Base-by-base conservation (phyloP, 2,329 filamentous ascomycete species). In the Stenocarpella maydis region DNA sequence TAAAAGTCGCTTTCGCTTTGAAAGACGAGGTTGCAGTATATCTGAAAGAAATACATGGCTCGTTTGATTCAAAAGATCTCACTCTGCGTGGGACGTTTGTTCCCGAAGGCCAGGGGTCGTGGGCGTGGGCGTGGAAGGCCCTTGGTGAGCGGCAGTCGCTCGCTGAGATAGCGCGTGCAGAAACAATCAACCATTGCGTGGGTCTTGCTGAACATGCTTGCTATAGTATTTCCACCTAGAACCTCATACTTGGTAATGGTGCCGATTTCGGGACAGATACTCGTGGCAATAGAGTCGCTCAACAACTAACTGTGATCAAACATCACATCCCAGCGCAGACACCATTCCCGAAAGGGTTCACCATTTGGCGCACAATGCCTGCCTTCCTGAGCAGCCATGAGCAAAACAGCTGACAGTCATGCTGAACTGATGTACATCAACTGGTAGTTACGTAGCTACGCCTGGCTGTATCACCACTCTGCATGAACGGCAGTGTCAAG, bases 1-100 rank as follows among this genome's bases (percentile, higher is more conserved):
- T 28, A 19, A 8, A 47, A 31, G 6, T 67, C 41, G 21, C 8
- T 37, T 5, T 21, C 17, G n/a, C 21, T 9, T n/a, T 21, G 19
- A n/a, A 24, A 52, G 4, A 37, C 3, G 2, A 60, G 1, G 31
- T 60, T 60, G 43, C 43, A 67, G 19, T 67, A 58, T n/a, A 67
- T 41, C 21, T 67, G 65, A 34, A 61, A 67, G 10, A 43, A 43
- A 26, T 67, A 60, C 1, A 67, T 24, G 15, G 65, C 65, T 28
- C 52, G 31, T 7, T 28, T 39, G 12, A 52, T 31, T 6, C 65
- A 53, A 50, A 2, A 28, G 31, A 28, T 6, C 21, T 31, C 3
- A 31, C 8, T 2, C 2, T 9, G 34, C 1, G 65, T 50, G 7
- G 31, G 31, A 15, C 17, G 31, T 2, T 19, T 14, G 17, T 34